Percentiles rank a stretch among this genome's conserved stretches.
Evolutionary conservation across 2,329 filamentous ascomycete species (phyloP).

Genomic region (Pestalotiopsis sp.): DNA sequence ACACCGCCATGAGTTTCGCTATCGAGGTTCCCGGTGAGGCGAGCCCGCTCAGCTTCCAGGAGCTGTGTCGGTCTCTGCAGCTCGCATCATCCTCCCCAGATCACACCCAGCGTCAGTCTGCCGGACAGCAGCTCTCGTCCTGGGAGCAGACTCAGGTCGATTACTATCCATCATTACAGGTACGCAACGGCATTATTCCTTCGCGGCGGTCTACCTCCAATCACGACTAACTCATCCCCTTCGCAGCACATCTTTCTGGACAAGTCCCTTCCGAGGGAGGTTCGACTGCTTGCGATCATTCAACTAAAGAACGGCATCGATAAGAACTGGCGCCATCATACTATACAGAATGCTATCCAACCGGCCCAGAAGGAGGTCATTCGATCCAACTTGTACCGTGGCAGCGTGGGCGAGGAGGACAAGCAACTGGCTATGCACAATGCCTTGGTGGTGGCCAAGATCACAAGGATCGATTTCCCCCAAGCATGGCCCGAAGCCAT

Average conservation of each 20-base stretch:
- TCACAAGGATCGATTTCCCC: constrained; percentile 88
- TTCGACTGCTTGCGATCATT: constrained; percentile 88
- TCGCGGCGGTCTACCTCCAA: neutral
- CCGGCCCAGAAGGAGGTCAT: constrained; percentile 78
- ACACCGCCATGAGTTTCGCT: constrained; percentile 62
- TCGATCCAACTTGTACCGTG: constrained; percentile 73
- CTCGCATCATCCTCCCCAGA: constrained; percentile 65
- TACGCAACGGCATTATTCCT: constrained; percentile 30
- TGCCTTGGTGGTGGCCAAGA: constrained; percentile 83
- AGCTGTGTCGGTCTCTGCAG: constrained; percentile 66
- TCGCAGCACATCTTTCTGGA: constrained; percentile 78
- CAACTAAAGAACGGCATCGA: constrained; percentile 97
- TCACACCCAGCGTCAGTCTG: constrained; percentile 65
- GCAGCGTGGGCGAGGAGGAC: constrained; percentile 77
- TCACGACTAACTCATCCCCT: neutral
- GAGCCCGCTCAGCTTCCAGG: constrained; percentile 65
- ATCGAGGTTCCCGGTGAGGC: constrained; percentile 85
- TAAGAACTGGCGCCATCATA: constrained; percentile 81
- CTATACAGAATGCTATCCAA: constrained; percentile 65
- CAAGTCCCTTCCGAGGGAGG: constrained; percentile 72
- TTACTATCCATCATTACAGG: constrained; percentile 72
- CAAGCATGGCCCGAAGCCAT: constrained; percentile 76
- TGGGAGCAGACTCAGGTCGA: constrained; percentile 67
- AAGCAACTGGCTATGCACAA: constrained; percentile 81
- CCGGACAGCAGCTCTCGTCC: constrained; percentile 69